Conservation (phyloP, 75 land plant genomes). For the Selaginella tamariscina region DNA sequence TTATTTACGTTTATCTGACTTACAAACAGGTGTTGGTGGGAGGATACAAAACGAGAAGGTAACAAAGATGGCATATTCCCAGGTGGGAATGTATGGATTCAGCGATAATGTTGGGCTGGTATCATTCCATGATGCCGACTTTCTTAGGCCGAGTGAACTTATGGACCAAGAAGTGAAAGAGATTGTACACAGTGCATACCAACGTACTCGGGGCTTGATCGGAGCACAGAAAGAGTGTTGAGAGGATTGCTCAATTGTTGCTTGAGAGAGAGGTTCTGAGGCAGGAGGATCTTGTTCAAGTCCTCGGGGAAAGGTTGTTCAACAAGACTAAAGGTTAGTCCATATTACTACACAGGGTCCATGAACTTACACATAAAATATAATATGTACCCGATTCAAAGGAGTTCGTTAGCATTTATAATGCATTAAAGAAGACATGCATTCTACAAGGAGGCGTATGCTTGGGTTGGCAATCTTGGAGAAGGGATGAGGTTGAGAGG, state of each 20-base stretch:
- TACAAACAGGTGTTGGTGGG: neutral
- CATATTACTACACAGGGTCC: too few species aligned
- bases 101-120: neutral
- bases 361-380: too few species aligned
- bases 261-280: neutral
- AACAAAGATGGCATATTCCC: neutral
- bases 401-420: too few species aligned
- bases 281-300: neutral
- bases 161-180: neutral
- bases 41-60: neutral
- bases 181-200: neutral
- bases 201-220: neutral
- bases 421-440: too few species aligned
- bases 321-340: too few species aligned
- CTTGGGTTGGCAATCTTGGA: too few species aligned
- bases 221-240: neutral
- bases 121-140: neutral
- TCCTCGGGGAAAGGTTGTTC: neutral
- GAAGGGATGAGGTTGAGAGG: constrained; percentile 41
- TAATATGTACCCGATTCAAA: too few species aligned
- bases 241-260: neutral
- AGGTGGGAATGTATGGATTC: neutral
- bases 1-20: too few species aligned
- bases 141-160: neutral
- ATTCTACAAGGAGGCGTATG: too few species aligned